Base-by-base conservation (phyloP, 2,329 filamentous ascomycete genomes). In the Aspergillus cejpii region DNA sequence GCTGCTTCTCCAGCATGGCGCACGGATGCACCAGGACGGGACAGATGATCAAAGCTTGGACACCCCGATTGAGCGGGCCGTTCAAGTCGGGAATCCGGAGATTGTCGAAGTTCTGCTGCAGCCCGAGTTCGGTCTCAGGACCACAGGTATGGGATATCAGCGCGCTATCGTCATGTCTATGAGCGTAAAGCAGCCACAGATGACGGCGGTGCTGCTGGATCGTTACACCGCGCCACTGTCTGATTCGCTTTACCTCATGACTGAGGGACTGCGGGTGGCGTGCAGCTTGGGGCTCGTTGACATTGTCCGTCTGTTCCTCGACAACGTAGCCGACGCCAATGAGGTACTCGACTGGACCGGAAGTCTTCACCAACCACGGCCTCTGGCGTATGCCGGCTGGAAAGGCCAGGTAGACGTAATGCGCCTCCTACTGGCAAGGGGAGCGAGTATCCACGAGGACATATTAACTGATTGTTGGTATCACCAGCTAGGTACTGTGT, bases 261-360 rank as follows among this genome's bases (percentile, higher is more conserved):
- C 39, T 4, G 39, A 33, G 11, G 39, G 39, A n/a, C 39, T 41
- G 20, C 28, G 28, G 14, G 39, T 10, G 28, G 28, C 39, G 23
- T 41, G 39, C n/a, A 20, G 39, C 21, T 29, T 10, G 11, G 39
- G 28, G 6, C 20, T 24, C 17, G 12, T 36, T 21, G 29, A 41
- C 12, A 34, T 36, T 3, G 28, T 41, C 15, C 20, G 23, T 12
- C 39, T 28, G 15, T 23, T 41, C n/a, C 39, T 41, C 23, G 39
- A 41, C 27, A 41, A 41, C 19, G 39, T 19, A 33, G 39, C 27
- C 39, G 20, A 41, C 14, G 17, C 15, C 12, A 36, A 41, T 26
- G 28, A 33, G 15, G 8, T 1, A n/a, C 12, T 19, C 12, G 5
- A 20, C 29, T 12, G 23, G 19, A 15, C 7, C n/a, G 19, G 20